Base-by-base conservation (phyloP, 176 grass and related monocot genomes). In the Calamus simplicifolius region DNA sequence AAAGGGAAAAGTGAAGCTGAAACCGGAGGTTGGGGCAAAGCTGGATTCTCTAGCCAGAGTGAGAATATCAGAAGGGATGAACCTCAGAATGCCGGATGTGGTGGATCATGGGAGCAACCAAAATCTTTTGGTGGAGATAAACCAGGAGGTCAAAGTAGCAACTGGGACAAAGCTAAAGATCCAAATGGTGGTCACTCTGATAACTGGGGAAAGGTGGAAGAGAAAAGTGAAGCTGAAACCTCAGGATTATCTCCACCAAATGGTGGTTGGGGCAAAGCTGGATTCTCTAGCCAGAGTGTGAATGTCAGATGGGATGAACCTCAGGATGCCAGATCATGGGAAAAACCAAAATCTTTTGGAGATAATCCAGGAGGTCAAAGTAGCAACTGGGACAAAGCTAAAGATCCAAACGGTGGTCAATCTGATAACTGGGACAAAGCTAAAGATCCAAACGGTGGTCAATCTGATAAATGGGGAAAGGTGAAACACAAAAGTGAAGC, bases 151-250 rank as follows among this genome's bases (percentile, higher is more conserved):
- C 58, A 12, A 43, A 13, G 67, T n/a, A 75, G 73, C 6, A 50
- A 52, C 51, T 83, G 81, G 81, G 70, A 61, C 35, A 74, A 78
- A 74, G 70, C 18, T 73, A 71, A 73, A 51, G 4, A 35, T 79
- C 66, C 31, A 50, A 70, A 60, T 75, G 55, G 27, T 65, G 57
- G n/a, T 62, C 51, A 68, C 56, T 65, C 67, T 61, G 72, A 66
- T 76, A 35, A 52, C 25, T 85, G 82, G 77, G 77, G 63, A 57
- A 85, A 80, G 27, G 73, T 68, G 25, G 77, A 85, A 56, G 77
- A 56, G 6, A 29, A 43, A 15, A 63, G 16, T 49, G 12, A 16
- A 30, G 28, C 58, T 71, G 67, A 75, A 18, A 52, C 38, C 51
- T n/a, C n/a, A n/a, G n/a, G n/a, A n/a, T n/a, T n/a, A n/a, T n/a